A percentile compares a stretch with the other conserved stretches of the same genome.
Conservation (phyloP, 768 basidiomycete species). For the Suillus clintonianus region DNA sequence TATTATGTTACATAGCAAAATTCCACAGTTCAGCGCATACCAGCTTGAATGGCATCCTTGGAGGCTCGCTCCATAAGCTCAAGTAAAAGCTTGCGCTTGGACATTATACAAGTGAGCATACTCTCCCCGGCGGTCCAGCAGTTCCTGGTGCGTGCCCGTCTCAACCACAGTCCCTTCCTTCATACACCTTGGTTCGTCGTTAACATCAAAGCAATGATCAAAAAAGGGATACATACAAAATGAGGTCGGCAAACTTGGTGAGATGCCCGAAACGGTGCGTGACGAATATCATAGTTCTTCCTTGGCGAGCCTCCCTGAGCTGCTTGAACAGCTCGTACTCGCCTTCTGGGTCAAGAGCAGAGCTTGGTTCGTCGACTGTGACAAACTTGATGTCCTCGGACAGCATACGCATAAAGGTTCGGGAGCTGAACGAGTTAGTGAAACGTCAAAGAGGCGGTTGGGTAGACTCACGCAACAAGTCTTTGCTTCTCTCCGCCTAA, state of each 20-base stretch:
- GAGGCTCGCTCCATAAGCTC: neutral
- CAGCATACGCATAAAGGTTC: constrained; percentile 43
- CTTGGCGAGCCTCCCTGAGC: constrained; percentile 28
- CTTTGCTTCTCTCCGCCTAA: constrained; percentile 35
- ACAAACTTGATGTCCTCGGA: constrained; percentile 31
- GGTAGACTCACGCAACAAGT: constrained; percentile 24
- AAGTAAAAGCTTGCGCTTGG: constrained; percentile 32
- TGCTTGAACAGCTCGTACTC: constrained; percentile 34
- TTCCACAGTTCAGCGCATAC: neutral
- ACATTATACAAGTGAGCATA: constrained; percentile 36
- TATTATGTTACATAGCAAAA: neutral
- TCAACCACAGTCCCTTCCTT: constrained; percentile 35
- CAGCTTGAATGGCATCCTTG: neutral
- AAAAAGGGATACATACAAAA: constrained; percentile 30
- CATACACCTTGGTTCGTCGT: constrained; percentile 27
- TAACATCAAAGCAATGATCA: neutral
- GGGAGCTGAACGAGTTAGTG: constrained; percentile 22
- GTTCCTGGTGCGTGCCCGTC: constrained; percentile 32
- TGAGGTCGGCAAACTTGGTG: constrained; percentile 37
- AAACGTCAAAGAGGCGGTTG: neutral
- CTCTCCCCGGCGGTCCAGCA: constrained; percentile 31
- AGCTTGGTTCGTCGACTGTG: constrained; percentile 40
- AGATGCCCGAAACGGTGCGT: constrained; percentile 43
- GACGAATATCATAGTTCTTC: constrained; percentile 42
- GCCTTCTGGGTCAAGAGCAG: constrained; percentile 38